These are phyloP conservation scores for Actinomortierella wolfii DNA, from an alignment of 371 early-diverging fungal species.

Conservation along the genomic window DNA sequence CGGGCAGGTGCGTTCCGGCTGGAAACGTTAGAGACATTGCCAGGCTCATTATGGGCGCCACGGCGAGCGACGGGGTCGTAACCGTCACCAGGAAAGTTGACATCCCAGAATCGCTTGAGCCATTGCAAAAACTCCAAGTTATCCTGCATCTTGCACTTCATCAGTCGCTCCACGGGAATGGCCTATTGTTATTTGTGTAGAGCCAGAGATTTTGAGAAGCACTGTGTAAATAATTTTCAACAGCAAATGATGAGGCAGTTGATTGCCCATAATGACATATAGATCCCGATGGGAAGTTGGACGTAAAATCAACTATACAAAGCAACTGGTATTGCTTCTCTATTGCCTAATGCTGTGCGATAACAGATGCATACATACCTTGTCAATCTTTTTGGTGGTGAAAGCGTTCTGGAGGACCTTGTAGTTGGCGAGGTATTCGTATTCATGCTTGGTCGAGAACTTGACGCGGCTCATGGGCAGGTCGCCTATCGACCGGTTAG, in stretches of 20 bases:
- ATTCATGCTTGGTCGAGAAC: slow-evolving; percentile 79
- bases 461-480: slow-evolving; percentile 76
- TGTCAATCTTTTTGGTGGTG: slow-evolving; percentile 66
- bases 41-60: slow-evolving; percentile 48
- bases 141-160: slow-evolving; percentile 95
- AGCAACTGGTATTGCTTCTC: background rate
- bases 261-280: background rate
- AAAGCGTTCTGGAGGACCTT: slow-evolving; percentile 78
- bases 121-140: slow-evolving; percentile 96
- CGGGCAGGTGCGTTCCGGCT: slow-evolving; percentile 22
- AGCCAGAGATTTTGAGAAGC: background rate
- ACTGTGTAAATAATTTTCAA: background rate
- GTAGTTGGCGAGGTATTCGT: slow-evolving; percentile 82
- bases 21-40: slow-evolving; percentile 15
- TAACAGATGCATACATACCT: slow-evolving; percentile 29
- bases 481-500: slow-evolving; percentile 43
- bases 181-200: slow-evolving; percentile 50
- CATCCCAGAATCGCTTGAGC: slow-evolving; percentile 90
- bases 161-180: slow-evolving; percentile 85
- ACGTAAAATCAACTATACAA: background rate
- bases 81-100: slow-evolving; percentile 75
- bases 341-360: background rate
- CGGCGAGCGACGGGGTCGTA: slow-evolving; percentile 88
- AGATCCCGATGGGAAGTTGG: background rate
- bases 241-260: background rate